phyloP scores from a whole-genome alignment of 805 yeast species.

The Grigorovia jiainica region DNA sequence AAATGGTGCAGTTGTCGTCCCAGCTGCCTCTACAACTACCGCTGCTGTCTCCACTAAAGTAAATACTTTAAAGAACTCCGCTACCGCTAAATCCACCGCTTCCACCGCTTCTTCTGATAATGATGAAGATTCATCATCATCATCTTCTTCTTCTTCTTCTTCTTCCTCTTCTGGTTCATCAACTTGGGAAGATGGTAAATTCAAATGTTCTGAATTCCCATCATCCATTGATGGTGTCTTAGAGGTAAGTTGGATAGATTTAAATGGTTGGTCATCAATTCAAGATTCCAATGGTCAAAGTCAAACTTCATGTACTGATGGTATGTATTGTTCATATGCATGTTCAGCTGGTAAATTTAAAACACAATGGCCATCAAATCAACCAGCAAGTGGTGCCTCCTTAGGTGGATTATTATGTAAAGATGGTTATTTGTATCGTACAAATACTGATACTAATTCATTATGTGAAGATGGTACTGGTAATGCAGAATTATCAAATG shows the following conservation, averaged over 20 bases:
- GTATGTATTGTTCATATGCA: constrained; percentile 93
- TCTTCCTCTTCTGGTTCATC: constrained; percentile 46
- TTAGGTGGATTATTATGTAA: constrained; percentile 89
- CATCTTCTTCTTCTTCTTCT: constrained; percentile 23
- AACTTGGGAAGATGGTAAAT: constrained; percentile 59
- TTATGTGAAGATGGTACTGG: constrained; percentile 84
- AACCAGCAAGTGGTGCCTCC: constrained; percentile 83
- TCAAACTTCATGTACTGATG: constrained; percentile 64
- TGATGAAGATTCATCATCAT: constrained; percentile 12
- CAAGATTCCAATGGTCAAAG: constrained; percentile 41
- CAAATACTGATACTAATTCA: constrained; percentile 56
- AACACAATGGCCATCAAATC: constrained; percentile 91
- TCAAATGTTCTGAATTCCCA: constrained; percentile 62
- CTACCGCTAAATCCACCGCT: constrained; percentile 24
- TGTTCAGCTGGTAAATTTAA: constrained; percentile 98
- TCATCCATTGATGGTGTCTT: constrained; percentile 60
- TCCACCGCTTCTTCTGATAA: constrained; percentile 14
- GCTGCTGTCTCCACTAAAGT: not conserved
- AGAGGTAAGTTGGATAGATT: constrained; percentile 45
- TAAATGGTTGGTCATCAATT: constrained; percentile 41
- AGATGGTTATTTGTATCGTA: constrained; percentile 72
- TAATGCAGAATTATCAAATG: constrained; percentile 58
- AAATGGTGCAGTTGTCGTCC: constrained; percentile 20
- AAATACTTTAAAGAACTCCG: constrained; percentile 13
- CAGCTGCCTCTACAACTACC: constrained; percentile 17